A percentile compares a stretch with the other conserved stretches of the same genome.
Conservation (phyloP, 2,329 filamentous ascomycete species). For the Pseudomassariella vexata region DNA sequence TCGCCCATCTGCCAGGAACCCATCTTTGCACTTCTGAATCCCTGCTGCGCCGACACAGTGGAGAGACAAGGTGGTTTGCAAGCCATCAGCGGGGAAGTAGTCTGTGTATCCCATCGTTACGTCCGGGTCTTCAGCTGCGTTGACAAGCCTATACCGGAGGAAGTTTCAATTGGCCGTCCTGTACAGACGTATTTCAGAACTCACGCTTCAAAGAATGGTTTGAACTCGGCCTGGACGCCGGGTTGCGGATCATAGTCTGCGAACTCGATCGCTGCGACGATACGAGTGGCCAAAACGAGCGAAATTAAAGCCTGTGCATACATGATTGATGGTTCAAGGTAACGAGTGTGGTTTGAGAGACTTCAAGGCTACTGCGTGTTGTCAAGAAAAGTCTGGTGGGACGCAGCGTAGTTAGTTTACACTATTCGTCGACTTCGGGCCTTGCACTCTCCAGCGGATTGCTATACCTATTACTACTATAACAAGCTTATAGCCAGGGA, state of each 20-base stretch:
- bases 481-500: too few species aligned
- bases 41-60: constrained; percentile 7
- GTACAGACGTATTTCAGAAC: neutral
- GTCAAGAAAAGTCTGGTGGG: too few species aligned
- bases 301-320: too few species aligned
- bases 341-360: too few species aligned
- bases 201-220: constrained; percentile 6
- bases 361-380: too few species aligned
- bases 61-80: constrained; percentile 7
- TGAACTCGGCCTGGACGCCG: constrained; percentile 3
- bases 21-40: constrained; percentile 9
- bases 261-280: too few species aligned
- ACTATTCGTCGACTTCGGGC: too few species aligned
- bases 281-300: too few species aligned
- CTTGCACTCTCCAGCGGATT: too few species aligned
- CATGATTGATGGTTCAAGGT: too few species aligned
- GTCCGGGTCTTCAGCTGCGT: constrained; percentile 7
- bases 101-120: constrained; percentile 8
- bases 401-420: too few species aligned
- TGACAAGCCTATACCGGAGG: constrained; percentile 5
- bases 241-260: constrained; percentile 8
- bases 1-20: constrained; percentile 6
- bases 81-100: constrained; percentile 8
- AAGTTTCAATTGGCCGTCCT: neutral
- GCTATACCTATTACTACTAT: too few species aligned